Evolutionary conservation across 192 early-diverging fungal species (phyloP), one percentile per base, ranked within the genome.

Genomic region (Jimgerdemannia flammicorona): DNA sequence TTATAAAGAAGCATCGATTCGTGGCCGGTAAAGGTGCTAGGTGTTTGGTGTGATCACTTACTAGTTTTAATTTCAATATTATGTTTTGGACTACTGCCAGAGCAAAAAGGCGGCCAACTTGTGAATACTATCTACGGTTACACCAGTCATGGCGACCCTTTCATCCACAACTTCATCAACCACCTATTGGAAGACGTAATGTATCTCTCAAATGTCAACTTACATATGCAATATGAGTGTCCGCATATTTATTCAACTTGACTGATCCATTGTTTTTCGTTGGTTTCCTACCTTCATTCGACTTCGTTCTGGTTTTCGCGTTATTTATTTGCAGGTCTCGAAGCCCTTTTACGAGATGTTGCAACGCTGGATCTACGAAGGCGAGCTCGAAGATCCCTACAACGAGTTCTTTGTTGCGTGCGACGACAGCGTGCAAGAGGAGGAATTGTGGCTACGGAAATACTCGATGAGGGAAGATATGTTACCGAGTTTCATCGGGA

Each of bases 321-420:
- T 40, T 20, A 66, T 43, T 39, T 43, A 19, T 83, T 72, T 71
- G 7, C 39, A 90, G 85, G 86, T 93, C 3, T 91, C 95, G 1
- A 84, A 83, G 44, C 98, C 98, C n/a, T 98, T 99, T 79, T 96
- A 90, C 78, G 88, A 90, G 70, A 96, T 96, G 86, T 85, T 99
- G 18, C 87, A 89, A 69, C 88, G 89, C 43, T 99, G 98, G 98
- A 89, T 99, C 18, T 96, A 93, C 44, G 92, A 95, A 71, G 98
- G 98, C 42, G 96, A 97, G 81, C 84, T 99, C 63, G 91, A 92
- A 20, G 98, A 99, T 79, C 95, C 94, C 19, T 92, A 93, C 77
- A 86, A 86, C 41, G 98, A 99, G 82, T 99, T 97, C 74, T 99
- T 98, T 80, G 91, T 98, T 11, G 83, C 83, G 3, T 79, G 74